A percentile compares a stretch with the other conserved stretches of the same genome.
phyloP scores from a whole-genome alignment of 768 basidiomycete species.

The Calocybe cyanea region DNA sequence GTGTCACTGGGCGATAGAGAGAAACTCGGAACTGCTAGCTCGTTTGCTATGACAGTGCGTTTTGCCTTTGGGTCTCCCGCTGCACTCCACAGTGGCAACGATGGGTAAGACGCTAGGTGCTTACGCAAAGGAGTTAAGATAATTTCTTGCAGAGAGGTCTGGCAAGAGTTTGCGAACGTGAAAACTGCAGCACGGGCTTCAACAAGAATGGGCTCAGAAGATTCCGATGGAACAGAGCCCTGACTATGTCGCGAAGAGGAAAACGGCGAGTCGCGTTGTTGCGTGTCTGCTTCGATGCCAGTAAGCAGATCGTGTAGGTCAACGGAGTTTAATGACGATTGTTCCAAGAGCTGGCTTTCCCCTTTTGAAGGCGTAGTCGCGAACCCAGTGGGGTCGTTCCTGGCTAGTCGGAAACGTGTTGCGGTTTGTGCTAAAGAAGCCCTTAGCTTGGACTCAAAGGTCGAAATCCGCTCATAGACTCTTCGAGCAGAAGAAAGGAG shows the following conservation, averaged over 20 bases:
- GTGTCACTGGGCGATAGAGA: conserved; percentile 88
- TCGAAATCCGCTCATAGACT: conserved; percentile 60
- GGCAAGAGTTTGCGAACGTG: conserved; percentile 67
- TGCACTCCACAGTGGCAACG: conserved; percentile 63
- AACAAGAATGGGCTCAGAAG: conserved; percentile 44
- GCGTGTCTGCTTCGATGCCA: conserved; percentile 41
- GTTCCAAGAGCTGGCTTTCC: conserved; percentile 69
- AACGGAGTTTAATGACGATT: conserved; percentile 80
- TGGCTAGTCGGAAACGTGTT: conserved; percentile 52
- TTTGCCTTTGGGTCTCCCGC: conserved; percentile 46
- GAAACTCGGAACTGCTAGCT: conserved; percentile 82
- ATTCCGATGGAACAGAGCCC: conserved; percentile 23
- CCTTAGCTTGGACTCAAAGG: conserved; percentile 71
- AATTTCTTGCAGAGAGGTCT: conserved; percentile 73
- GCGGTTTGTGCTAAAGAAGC: conserved; percentile 56
- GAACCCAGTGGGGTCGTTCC: conserved; percentile 50
- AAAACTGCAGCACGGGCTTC: conserved; percentile 54
- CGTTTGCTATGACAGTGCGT: conserved; percentile 40
- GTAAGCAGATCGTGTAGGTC: conserved; percentile 67
- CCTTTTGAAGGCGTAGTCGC: conserved; percentile 62
- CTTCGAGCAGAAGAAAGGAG: conserved; percentile 77
- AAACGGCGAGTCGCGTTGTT: conserved; percentile 18
- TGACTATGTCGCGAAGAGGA: conserved; percentile 28
- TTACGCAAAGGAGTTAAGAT: conserved; percentile 80
- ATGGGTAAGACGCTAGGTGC: conserved; percentile 69